Percentiles rank a stretch among this genome's conserved stretches.
These are phyloP conservation scores for Salvia splendens DNA, from an alignment of 257 asterid species.

Conservation along the genomic window DNA sequence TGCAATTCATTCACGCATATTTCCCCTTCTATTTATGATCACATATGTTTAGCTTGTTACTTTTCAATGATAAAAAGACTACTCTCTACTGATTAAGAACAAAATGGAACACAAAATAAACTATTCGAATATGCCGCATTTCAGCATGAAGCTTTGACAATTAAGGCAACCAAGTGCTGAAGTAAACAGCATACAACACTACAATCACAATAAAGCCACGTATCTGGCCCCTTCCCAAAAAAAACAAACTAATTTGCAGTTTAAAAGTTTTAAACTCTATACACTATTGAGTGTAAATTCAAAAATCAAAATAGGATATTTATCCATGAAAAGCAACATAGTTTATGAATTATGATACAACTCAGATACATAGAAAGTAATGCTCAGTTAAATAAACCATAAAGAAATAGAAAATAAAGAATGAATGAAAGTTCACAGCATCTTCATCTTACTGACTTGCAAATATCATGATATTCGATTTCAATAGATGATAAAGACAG, in stretches of 20 bases:
- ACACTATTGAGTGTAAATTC: not conserved
- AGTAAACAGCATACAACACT: not conserved
- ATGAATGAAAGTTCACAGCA: not conserved
- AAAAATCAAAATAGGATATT: not conserved
- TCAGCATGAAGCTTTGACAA: not conserved
- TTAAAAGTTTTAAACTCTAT: not conserved
- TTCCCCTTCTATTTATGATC: not conserved
- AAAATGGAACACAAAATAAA: not conserved
- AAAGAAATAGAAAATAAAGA: not conserved
- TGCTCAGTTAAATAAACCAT: not conserved
- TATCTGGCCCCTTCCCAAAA: too few relatives aligned
- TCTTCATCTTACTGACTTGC: slow-evolving; percentile 16
- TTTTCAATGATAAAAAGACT: not conserved
- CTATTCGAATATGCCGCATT: not conserved
- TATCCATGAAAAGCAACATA: not conserved
- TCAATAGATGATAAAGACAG: not conserved
- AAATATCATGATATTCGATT: slow-evolving; percentile 10
- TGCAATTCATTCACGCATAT: slow-evolving; percentile 1
- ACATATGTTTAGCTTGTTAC: not conserved
- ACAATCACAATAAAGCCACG: not conserved
- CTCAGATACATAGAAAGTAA: not conserved
- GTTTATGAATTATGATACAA: not conserved
- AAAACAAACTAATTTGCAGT: not conserved
- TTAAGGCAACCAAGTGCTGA: not conserved
- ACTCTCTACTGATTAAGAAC: not conserved